A percentile compares a stretch with the other conserved stretches of the same genome.
phyloP scores from a whole-genome alignment of 768 basidiomycete genomes.

The Agrocybe pediades region DNA sequence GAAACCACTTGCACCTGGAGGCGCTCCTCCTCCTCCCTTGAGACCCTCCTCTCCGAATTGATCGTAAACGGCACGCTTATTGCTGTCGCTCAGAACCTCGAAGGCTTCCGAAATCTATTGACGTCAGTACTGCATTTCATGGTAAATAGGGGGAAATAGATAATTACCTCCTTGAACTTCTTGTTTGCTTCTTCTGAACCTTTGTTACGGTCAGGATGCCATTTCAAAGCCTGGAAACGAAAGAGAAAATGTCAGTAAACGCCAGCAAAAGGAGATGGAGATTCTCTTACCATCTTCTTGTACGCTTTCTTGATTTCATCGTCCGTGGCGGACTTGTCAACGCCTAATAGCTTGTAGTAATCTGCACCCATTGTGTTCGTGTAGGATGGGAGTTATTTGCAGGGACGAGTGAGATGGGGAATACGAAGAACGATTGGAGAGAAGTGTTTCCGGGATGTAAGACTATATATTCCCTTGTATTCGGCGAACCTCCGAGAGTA shows the following conservation, averaged over 20 bases:
- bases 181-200: conserved; percentile 83
- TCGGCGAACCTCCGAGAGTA: conserved; percentile 19
- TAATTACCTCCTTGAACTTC: conserved; percentile 88
- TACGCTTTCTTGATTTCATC: conserved; percentile 93
- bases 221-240: conserved; percentile 74
- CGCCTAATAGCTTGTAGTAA: conserved; percentile 85
- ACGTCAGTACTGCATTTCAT: conserved; percentile 4
- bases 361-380: conserved; percentile 68
- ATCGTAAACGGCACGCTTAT: conserved; percentile 86
- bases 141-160: not conserved
- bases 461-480: not conserved
- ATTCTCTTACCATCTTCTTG: conserved; percentile 79
- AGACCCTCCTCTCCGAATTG: conserved; percentile 96
- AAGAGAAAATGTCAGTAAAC: conserved; percentile 6
- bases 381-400: not conserved
- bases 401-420: conserved; percentile 5
- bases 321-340: conserved; percentile 71
- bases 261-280: not conserved
- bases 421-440: conserved; percentile 17
- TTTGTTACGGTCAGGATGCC: conserved; percentile 91
- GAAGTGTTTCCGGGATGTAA: not conserved
- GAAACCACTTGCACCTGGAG: conserved; percentile 55
- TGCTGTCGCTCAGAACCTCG: conserved; percentile 87
- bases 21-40: conserved; percentile 65
- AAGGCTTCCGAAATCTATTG: conserved; percentile 90